Evolutionary conservation across 768 basidiomycete species (phyloP), one percentile per base, ranked within the genome.

Genomic region (Lepiota brunneoincarnata): DNA sequence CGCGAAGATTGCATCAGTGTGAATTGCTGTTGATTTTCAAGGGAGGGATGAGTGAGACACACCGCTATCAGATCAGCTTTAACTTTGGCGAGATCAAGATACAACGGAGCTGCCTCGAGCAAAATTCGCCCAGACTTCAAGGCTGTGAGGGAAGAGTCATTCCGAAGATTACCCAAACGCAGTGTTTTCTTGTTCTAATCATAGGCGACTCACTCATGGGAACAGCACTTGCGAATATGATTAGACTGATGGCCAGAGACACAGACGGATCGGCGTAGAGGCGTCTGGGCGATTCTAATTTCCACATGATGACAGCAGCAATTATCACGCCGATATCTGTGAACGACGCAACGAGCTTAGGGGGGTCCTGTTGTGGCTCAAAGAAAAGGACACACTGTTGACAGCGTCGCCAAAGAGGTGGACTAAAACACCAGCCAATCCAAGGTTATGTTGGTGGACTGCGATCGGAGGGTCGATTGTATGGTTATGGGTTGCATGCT

Each of bases 261-360:
- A 74, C 75, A 1, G 79, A 75, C 20, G 80, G 80, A 61, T 82
- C 81, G 37, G 77, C 79, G 62, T 82, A 82, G 57, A 78, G 79
- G 45, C 79, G 70, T 40, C 65, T 61, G 11, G 74, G 72, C 20
- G 78, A 75, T 21, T 66, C 58, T 5, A 74, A 50, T 58, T 78
- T 76, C 75, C 79, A 79, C 41, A 81, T 74, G 26, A 82, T 68
- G 47, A 75, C 51, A 17, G 77, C 78, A 12, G 78, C 73, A 24
- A 81, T 63, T 31, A 83, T 80, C 49, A 83, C 81, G 15, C 78
- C 80, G 58, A 81, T 66, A 61, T 82, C 81, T 82, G 48, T 12
- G 41, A 12, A 24, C 43, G 28, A 44, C 36, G 24, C 35, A 14
- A 35, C 37, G 26, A 37, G 36, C 41, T 24, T 36, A 43, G 10